Percentiles rank a stretch among this genome's conserved stretches.
These are phyloP conservation scores for Starmerella bombicola DNA, from an alignment of 805 yeast species.

Conservation along the genomic window DNA sequence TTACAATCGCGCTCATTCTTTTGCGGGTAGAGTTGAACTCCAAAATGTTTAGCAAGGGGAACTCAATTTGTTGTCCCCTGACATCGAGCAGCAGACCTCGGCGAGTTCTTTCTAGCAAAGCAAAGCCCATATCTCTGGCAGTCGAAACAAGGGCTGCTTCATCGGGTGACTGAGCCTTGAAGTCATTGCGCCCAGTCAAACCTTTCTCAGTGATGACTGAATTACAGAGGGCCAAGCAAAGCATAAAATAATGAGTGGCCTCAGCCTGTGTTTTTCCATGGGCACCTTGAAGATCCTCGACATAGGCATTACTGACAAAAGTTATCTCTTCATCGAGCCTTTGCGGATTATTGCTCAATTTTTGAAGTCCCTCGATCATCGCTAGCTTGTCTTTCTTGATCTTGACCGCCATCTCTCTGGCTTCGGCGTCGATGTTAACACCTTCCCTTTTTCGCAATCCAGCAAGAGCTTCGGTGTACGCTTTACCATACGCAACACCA, in stretches of 20 bases:
- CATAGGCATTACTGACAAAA: conserved; percentile 52
- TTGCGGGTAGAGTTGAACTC: conserved; percentile 67
- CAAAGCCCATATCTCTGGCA: conserved; percentile 65
- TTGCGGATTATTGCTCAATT: conserved; percentile 36
- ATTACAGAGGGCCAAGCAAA: conserved; percentile 62
- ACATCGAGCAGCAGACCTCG: conserved; percentile 36
- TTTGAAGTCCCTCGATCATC: conserved; percentile 39
- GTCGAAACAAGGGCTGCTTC: conserved; percentile 71
- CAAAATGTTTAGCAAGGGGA: conserved; percentile 45
- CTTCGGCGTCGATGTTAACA: conserved; percentile 44
- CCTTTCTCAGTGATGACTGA: conserved; percentile 55
- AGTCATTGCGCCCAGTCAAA: conserved; percentile 34
- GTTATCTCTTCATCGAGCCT: conserved; percentile 44
- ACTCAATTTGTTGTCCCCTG: conserved; percentile 39
- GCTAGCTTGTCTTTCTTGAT: conserved; percentile 37
- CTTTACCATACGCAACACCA: conserved; percentile 59
- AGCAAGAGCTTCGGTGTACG: conserved; percentile 67
- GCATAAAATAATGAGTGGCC: conserved; percentile 51
- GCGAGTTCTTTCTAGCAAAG: conserved; percentile 46
- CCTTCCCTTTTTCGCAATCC: conserved; percentile 63
- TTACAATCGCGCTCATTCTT: conserved; percentile 63
- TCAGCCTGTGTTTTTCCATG: conserved; percentile 35
- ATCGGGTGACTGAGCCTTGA: conserved; percentile 78
- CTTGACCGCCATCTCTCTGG: conserved; percentile 34
- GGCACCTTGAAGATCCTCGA: conserved; percentile 39